Evolutionary conservation across 768 basidiomycete species (phyloP).

Genomic region (Macrolepiota fuliginosa): DNA sequence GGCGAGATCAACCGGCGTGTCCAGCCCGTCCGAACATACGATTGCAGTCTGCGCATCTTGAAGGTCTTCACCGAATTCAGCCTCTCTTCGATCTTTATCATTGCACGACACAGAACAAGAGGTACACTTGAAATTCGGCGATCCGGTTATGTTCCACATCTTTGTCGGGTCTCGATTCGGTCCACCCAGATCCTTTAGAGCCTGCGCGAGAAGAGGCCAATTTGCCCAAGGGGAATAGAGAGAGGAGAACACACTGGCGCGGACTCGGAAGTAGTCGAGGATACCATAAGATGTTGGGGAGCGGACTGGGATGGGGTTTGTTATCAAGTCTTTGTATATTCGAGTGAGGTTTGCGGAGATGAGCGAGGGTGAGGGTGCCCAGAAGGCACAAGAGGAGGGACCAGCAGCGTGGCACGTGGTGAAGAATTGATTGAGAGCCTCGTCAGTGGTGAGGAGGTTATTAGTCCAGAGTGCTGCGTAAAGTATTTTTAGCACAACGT

Average conservation of each 20-base stretch:
- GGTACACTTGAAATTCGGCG: slow-evolving; percentile 27
- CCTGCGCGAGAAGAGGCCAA: slow-evolving; percentile 33
- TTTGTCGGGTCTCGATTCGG: slow-evolving; percentile 24
- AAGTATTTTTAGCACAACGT: not conserved
- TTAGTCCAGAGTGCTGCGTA: slow-evolving; percentile 30
- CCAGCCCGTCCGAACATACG: slow-evolving; percentile 33
- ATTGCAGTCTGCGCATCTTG: slow-evolving; percentile 23
- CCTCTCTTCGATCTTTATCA: slow-evolving; percentile 20
- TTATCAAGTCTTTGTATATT: slow-evolving; percentile 29
- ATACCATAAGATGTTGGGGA: slow-evolving; percentile 30
- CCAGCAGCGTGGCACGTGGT: slow-evolving; percentile 35
- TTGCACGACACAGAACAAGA: not conserved
- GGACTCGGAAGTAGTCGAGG: slow-evolving; percentile 32
- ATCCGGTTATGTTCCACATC: slow-evolving; percentile 20
- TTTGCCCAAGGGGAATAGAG: slow-evolving; percentile 33
- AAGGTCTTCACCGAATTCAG: slow-evolving; percentile 1
- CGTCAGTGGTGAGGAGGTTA: slow-evolving; percentile 35
- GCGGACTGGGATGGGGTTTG: slow-evolving; percentile 32
- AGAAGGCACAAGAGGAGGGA: slow-evolving; percentile 34
- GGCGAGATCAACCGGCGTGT: slow-evolving; percentile 25
- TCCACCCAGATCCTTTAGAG: slow-evolving; percentile 30
- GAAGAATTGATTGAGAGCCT: slow-evolving; percentile 33
- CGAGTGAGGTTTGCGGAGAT: slow-evolving; percentile 33
- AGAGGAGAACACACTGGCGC: slow-evolving; percentile 26
- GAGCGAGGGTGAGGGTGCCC: slow-evolving; percentile 29